Conservation (phyloP, 2,329 filamentous ascomycete genomes). For the Bipolaris bicolor region DNA sequence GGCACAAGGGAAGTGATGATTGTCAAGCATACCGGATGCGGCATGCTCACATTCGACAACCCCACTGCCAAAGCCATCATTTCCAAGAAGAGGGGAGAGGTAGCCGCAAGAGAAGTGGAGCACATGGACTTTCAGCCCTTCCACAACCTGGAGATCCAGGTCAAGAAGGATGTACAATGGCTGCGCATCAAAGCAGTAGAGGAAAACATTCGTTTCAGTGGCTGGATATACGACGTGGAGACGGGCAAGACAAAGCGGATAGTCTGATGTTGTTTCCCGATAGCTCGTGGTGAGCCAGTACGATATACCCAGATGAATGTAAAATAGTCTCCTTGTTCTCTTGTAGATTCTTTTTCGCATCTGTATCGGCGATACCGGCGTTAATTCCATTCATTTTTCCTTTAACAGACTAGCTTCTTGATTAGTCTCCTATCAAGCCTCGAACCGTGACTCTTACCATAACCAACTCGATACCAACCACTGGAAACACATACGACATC, state of each 20-base stretch:
- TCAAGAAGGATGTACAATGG: constrained; percentile 69
- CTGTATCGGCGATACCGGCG: neutral
- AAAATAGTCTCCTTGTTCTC: neutral
- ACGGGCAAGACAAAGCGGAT: constrained; percentile 67
- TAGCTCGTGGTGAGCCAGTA: neutral
- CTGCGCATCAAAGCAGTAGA: constrained; percentile 67
- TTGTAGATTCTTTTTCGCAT: neutral
- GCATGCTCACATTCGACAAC: constrained; percentile 73
- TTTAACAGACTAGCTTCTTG: constrained; percentile 1
- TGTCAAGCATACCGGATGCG: constrained; percentile 76
- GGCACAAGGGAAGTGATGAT: constrained; percentile 77
- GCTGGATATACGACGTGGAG: constrained; percentile 81
- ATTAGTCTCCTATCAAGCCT: neutral
- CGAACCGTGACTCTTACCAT: neutral
- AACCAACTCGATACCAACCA: neutral
- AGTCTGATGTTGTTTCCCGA: constrained; percentile 18
- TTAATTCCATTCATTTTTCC: neutral
- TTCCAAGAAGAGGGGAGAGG: constrained; percentile 62
- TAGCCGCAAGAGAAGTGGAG: constrained; percentile 54
- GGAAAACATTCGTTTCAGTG: constrained; percentile 66
- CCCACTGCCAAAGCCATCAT: constrained; percentile 62
- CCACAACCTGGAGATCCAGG: constrained; percentile 60
- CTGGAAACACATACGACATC: neutral
- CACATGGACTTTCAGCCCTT: constrained; percentile 71
- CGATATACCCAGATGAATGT: constrained; percentile 16